Percentiles rank a stretch among this genome's conserved stretches.
Conservation (phyloP, 2,329 filamentous ascomycete species). For the Pseudogymnoascus sp. region DNA sequence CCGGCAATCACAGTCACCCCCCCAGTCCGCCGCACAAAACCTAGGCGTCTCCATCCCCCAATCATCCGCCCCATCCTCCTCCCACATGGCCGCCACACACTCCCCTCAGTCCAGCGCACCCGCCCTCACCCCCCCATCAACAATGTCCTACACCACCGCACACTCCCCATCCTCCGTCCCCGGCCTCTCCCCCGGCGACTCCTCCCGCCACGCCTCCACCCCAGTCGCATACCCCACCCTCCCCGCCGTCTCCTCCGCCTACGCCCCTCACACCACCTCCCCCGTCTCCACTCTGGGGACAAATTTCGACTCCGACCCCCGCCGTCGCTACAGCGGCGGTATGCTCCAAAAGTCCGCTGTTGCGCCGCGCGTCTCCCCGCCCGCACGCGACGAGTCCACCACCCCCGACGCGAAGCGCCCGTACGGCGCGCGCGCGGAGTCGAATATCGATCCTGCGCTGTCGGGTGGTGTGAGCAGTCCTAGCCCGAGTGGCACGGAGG, state of each 20-base stretch:
- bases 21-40: conserved; percentile 28
- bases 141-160: conserved; percentile 68
- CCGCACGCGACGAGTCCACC: conserved; percentile 20
- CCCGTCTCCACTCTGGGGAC: conserved; percentile 62
- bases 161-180: conserved; percentile 58
- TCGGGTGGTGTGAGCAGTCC: conserved; percentile 28
- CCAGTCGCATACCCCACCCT: conserved; percentile 68
- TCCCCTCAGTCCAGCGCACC: conserved; percentile 55
- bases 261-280: conserved; percentile 57
- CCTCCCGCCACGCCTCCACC: conserved; percentile 49
- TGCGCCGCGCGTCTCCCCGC: conserved; percentile 33
- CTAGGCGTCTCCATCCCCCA: conserved; percentile 21
- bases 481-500: conserved; percentile 45
- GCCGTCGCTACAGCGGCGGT: conserved; percentile 57
- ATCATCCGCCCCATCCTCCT: conserved; percentile 39
- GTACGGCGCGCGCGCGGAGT: conserved; percentile 32
- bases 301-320: conserved; percentile 54
- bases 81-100: conserved; percentile 53
- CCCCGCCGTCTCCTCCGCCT: conserved; percentile 61
- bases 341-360: conserved; percentile 54
- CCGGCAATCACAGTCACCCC: conserved; percentile 49
- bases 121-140: conserved; percentile 66
- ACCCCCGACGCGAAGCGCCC: conserved; percentile 30
- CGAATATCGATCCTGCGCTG: conserved; percentile 28
- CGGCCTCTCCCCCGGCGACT: conserved; percentile 55